These are phyloP conservation scores for Aspergillus cejpii DNA, from an alignment of 2,329 filamentous ascomycete species.

Conservation along the genomic window DNA sequence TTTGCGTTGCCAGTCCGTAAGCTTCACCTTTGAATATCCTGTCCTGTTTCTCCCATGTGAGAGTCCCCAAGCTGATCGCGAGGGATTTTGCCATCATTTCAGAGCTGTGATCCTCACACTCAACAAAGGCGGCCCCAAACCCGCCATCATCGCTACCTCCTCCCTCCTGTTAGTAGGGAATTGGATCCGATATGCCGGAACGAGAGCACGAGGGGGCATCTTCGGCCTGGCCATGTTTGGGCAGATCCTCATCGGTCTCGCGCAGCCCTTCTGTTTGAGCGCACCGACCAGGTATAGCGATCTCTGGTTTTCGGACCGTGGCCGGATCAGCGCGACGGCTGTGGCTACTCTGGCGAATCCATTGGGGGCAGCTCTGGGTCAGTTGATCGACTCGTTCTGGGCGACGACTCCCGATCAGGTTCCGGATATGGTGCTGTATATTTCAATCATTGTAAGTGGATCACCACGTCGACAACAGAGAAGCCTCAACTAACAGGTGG, in stretches of 20 bases:
- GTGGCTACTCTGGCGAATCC: constrained; percentile 81
- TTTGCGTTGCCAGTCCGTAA: constrained; percentile 63
- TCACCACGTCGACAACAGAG: not conserved
- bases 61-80: no score
- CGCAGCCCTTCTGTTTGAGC: constrained; percentile 85
- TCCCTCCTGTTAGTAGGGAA: constrained; percentile 73
- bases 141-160: constrained; percentile 66
- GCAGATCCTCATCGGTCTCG: constrained; percentile 80
- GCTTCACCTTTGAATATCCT: constrained; percentile 22
- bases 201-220: constrained; percentile 50
- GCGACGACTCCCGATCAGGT: constrained; percentile 58
- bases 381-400: constrained; percentile 77
- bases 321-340: constrained; percentile 81
- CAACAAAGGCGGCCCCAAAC: constrained; percentile 68
- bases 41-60: no score
- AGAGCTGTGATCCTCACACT: constrained; percentile 66
- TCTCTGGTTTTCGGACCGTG: constrained; percentile 82
- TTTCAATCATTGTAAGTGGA: constrained; percentile 68
- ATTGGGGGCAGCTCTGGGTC: constrained; percentile 78
- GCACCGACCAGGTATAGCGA: constrained; percentile 89
- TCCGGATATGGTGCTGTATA: constrained; percentile 75
- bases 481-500: no score
- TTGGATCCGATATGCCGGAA: constrained; percentile 82
- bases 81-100: not conserved
- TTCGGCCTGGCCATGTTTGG: constrained; percentile 81